Evolutionary conservation across 2,329 filamentous ascomycete genomes (phyloP), one percentile per base, ranked within the genome.

Genomic region (Coniochaeta sp.): DNA sequence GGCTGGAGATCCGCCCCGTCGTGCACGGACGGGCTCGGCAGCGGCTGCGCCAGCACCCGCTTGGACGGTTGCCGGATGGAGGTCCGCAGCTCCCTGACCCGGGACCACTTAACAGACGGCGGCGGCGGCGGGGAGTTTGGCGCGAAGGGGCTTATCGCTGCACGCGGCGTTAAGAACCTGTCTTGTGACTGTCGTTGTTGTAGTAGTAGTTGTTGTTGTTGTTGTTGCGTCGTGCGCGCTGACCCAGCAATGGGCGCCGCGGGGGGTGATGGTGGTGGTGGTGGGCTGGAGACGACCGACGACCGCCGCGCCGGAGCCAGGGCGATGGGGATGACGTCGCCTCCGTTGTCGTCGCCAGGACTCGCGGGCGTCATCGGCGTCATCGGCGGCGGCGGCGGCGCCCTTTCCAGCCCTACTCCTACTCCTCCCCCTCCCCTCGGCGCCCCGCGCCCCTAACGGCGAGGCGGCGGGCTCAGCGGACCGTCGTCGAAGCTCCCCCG

Each of bases 391-490:
- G 12, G 5, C 19, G 42, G 16, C 4, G 26, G 4, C 3, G 26
- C 36, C 16, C 26, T 50, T 28, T 55, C 36, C n/a, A 30, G 57
- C 17, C 28, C 55, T 55, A 12, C 19, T 22, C 55, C 56, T 59
- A 30, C 55, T 14, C 28, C 55, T 55, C 14, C 19, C 12, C 55
- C 56, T 59, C 59, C 60, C 50, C 54, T 55, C 58, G 59, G 58
- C 58, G 61, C 64, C 62, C 59, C 64, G 62, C 60, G 58, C 62
- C 60, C 62, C 62, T 65, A 65, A 36, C 47, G 50, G n/a, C 16
- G 40, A 42, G 32, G 40, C 40, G 38, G 57, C 26, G 40, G 57
- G 56, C 55, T 38, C 34, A 28, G 14, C 19, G 42, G 19, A 24
- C 16, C 19, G 32, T 19, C 16, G 17, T 40, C 36, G 36, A 38